Evolutionary conservation across 805 yeast genomes (phyloP).

Genomic region (Pichia gijzeniarum): DNA sequence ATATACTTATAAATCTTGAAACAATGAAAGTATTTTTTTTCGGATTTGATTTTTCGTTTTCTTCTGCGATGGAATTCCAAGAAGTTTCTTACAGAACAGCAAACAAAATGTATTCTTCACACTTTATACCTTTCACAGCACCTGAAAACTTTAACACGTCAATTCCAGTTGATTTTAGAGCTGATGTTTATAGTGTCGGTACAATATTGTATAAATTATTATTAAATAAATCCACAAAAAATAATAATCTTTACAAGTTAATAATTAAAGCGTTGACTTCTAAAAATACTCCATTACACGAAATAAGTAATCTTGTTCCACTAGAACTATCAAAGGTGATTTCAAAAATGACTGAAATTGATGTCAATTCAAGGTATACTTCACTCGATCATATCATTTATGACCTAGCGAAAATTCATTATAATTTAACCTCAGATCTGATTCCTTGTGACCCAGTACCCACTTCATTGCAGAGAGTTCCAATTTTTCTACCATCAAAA

Average conservation of each 20-base stretch:
- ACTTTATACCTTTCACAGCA: constrained; percentile 40
- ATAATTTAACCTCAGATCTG: constrained; percentile 16
- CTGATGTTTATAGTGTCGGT: constrained; percentile 46
- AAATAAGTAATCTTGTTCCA: constrained; percentile 28
- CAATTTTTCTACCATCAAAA: constrained; percentile 18
- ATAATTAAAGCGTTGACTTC: constrained; percentile 36
- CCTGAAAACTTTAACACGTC: constrained; percentile 43
- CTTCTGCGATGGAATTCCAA: constrained; percentile 36
- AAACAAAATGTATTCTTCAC: constrained; percentile 34
- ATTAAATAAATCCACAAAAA: constrained; percentile 37
- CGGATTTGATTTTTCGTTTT: constrained; percentile 45
- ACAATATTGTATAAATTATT: constrained; percentile 44
- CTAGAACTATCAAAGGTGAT: constrained; percentile 33
- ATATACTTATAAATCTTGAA: constrained; percentile 31
- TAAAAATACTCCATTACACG: constrained; percentile 36
- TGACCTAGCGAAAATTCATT: constrained; percentile 30
- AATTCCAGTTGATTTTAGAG: constrained; percentile 37
- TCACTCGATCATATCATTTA: constrained; percentile 30
- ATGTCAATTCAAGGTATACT: constrained; percentile 34
- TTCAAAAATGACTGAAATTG: constrained; percentile 37
- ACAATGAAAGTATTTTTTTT: constrained; percentile 33
- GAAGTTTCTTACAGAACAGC: constrained; percentile 36
- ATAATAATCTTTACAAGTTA: constrained; percentile 34
- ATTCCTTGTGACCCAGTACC: neutral
- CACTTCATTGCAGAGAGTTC: neutral